Base-by-base conservation (phyloP, 2,329 filamentous ascomycete genomes). In the Gliomastix tumulicola region DNA sequence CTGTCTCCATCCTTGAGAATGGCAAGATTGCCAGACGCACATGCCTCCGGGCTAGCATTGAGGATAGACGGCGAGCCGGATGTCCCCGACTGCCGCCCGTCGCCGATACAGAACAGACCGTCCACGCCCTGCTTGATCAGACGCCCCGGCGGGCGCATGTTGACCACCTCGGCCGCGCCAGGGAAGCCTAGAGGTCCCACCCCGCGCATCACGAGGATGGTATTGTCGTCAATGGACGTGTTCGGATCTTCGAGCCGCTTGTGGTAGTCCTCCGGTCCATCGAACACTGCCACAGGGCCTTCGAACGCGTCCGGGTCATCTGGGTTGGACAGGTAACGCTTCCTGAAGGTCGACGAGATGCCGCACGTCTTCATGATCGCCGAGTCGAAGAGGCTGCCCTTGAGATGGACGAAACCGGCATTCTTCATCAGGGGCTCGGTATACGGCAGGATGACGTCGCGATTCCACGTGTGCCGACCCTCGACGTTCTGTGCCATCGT, bases 21-120 rank as follows among this genome's bases (percentile, higher is more conserved):
- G 5, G 66, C 69, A 16, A 75, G 55, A 36, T 74, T 74, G 2
- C 71, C 71, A 7, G 69, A 70, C 9, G 66, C 67, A 2, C 70
- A 69, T 11, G 71, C 71, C 49, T 76, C 71, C 7, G 71, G 71
- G 31, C 63, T 70, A 3, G 69, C 71, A 41, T 75, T 74, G n/a
- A 75, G 51, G 35, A 76, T 74, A 0, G 68, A 72, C 2, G 71
- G 71, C 4, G 66, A 71, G 1, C 66, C 69, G 4, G 70, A 74
- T 4, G 71, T 76, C 21, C 71, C 71, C 7, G 68, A 73, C 46
- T 75, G 71, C 32, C 71, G 55, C 2, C 71, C 71, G 45, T 76
- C 71, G 7, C 71, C 71, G 40, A 76, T 68, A 39, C 68, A 72
- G 7, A 65, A 63, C 33, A 75, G 50, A 17, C 30, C 35, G 43